Evolutionary conservation across 2,329 filamentous ascomycete species (phyloP), one percentile per base, ranked within the genome.

Genomic region (Colletotrichum godetiae): DNA sequence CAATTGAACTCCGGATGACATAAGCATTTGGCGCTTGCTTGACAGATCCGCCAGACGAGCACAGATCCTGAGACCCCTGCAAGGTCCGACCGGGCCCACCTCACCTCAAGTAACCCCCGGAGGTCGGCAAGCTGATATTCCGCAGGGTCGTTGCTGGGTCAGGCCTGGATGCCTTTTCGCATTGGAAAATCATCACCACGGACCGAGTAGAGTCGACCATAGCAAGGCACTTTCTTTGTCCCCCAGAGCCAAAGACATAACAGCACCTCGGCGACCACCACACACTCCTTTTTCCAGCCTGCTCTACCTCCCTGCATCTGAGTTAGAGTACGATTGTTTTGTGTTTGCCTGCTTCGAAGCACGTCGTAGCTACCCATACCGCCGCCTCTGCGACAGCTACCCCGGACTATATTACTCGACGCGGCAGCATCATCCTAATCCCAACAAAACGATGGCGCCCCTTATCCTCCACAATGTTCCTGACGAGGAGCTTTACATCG

Each of bases 391-490:
- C 22, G 53, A 64, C 53, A 59, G 59, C 66, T 59, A 49, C 37
- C 37, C 37, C 15, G 37, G 24, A 59, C 59, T 27, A 31, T 59
- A 37, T 59, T 46, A 5, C 24, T 49, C 6, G 8, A 33, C 65
- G 46, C 64, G 69, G 66, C 59, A 69, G 53, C 66, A 22, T 24
- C 52, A 55, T 64, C n/a, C 1, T 84, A 82, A 82, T 82, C 84
- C 53, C 22, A 15, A 65, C 63, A 29, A 37, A 69, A 79, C 75
- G 76, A 92, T 92, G 90, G 88, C 90, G 70, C 91, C 91, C 76
- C 84, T 92, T 71, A 92, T 92, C 78, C 84, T 93, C 42, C 91
- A 93, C 79, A 92, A 92, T 79, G 91, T 92, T 75, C 90, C 91
- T 69, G 91, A 92, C 76, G 91, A 92, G 63, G 91, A 92, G 79